phyloP scores from a whole-genome alignment of 2,329 filamentous ascomycete genomes.

The Botryotinia convoluta region DNA sequence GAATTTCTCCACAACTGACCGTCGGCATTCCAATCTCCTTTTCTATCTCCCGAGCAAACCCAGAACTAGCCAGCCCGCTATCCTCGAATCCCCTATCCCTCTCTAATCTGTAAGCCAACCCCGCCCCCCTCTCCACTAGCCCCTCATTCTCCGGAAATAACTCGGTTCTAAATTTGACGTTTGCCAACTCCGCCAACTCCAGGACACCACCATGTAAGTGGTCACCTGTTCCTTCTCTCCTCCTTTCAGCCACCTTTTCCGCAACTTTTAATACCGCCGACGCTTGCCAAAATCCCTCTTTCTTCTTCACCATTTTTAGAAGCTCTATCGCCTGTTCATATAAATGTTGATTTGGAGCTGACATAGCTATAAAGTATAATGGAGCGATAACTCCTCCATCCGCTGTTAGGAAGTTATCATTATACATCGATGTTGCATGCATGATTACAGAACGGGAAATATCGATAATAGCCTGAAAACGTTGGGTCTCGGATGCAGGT shows the following conservation, averaged over 20 bases:
- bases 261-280: conserved; percentile 20
- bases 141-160: not conserved
- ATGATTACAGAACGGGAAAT: conserved; percentile 18
- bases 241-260: conserved; percentile 18
- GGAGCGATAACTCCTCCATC: conserved; percentile 26
- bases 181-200: not conserved
- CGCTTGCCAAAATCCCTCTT: conserved; percentile 28
- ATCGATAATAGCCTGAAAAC: conserved; percentile 18
- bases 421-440: not conserved
- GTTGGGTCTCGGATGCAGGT: not conserved
- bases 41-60: not conserved
- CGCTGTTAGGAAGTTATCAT: conserved; percentile 13
- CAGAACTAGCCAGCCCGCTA: not conserved
- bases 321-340: conserved; percentile 25
- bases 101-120: not conserved
- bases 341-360: conserved; percentile 7
- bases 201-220: not conserved
- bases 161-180: not conserved
- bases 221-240: not conserved
- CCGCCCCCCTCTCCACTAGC: not conserved
- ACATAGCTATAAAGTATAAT: conserved; percentile 27
- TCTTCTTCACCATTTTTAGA: conserved; percentile 19
- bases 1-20: not conserved
- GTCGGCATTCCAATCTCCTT: not conserved
- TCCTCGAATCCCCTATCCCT: not conserved